Conservation (phyloP, 768 basidiomycete genomes). For the Russula emetica region DNA sequence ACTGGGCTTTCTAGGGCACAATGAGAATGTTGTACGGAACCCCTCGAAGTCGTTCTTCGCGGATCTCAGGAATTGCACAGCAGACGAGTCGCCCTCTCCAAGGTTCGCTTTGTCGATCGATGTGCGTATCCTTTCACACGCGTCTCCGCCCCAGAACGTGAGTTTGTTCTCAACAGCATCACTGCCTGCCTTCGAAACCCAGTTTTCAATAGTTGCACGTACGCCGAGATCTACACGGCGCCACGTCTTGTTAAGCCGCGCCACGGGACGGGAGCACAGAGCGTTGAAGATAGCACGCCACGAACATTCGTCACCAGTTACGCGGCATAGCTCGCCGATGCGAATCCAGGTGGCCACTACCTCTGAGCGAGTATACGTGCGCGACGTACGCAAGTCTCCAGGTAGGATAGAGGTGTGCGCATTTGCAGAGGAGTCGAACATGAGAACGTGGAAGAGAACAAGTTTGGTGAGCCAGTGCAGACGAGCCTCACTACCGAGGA, state of each 20-base stretch:
- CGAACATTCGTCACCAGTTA: conserved; percentile 72
- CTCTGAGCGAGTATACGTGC: conserved; percentile 68
- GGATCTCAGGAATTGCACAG: conserved; percentile 39
- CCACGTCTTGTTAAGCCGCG: conserved; percentile 77
- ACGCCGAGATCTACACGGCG: conserved; percentile 62
- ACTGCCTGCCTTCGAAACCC: conserved; percentile 47
- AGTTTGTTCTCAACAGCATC: conserved; percentile 47
- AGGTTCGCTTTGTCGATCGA: conserved; percentile 34
- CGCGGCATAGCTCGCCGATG: conserved; percentile 67
- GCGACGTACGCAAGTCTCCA: conserved; percentile 41
- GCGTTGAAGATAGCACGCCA: conserved; percentile 73
- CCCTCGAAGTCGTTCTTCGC: conserved; percentile 33
- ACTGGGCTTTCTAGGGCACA: conserved; percentile 23
- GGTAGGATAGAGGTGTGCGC: conserved; percentile 34
- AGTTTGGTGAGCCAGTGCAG: conserved; percentile 82
- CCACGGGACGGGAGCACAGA: conserved; percentile 68
- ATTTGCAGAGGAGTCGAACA: conserved; percentile 46
- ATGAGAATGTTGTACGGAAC: conserved; percentile 26
- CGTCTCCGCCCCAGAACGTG: conserved; percentile 56
- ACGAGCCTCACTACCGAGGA: conserved; percentile 65
- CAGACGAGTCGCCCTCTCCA: conserved; percentile 39
- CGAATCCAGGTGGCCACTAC: conserved; percentile 69
- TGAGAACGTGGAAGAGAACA: conserved; percentile 65
- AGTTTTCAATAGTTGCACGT: conserved; percentile 56
- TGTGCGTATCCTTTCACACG: conserved; percentile 30